Evolutionary conservation across 495 filamentous ascomycete species (phyloP), one percentile per base, ranked within the genome.

Genomic region (Annulohypoxylon bovei): DNA sequence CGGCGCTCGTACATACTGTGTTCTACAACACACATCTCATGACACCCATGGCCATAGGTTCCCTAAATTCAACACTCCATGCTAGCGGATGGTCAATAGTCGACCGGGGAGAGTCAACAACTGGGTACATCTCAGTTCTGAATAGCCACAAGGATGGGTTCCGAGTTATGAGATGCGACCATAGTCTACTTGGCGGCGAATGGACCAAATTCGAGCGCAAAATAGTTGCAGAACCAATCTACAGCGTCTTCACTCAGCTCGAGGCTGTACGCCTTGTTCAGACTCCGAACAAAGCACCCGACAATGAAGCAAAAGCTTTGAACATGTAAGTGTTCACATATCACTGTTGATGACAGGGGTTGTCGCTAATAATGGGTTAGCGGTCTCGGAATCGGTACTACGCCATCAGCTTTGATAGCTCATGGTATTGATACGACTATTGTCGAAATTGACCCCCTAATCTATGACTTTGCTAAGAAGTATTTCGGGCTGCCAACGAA

Each of bases 161-260:
- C 80, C 86, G 93, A 0, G 88, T 95, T 11, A 86, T 99, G 88
- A 87, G 95, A 53, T 98, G 94, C 73, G 95, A 98, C 73, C 95
- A 99, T 75, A 95, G 92, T 66, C 81, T 99, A 22, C 87, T 99
- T 4, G 95, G 95, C 32, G 95, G 95, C n/a, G 93, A 98, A 73
- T 99, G 95, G 94, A 82, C 89, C 23, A 84, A 85, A 33, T 85
- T 88, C 16, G 57, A 75, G 35, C 81, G 84, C 5, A 82, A 80
- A 40, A 80, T 83, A 32, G 82, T 91, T 18, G 87, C 87, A 22
- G 95, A 99, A 76, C 92, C 95, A 0, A 91, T 99, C 49, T 99
- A 98, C 70, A 90, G 92, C 0, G 89, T 98, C 14, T 99, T 99
- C 78, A 88, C 90, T 18, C 96, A 94, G 84, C 86, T 99, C 25